A percentile compares a stretch with the other conserved stretches of the same genome.
Evolutionary conservation across 2,329 filamentous ascomycete species (phyloP).

Genomic region (Colletotrichum sublineola): DNA sequence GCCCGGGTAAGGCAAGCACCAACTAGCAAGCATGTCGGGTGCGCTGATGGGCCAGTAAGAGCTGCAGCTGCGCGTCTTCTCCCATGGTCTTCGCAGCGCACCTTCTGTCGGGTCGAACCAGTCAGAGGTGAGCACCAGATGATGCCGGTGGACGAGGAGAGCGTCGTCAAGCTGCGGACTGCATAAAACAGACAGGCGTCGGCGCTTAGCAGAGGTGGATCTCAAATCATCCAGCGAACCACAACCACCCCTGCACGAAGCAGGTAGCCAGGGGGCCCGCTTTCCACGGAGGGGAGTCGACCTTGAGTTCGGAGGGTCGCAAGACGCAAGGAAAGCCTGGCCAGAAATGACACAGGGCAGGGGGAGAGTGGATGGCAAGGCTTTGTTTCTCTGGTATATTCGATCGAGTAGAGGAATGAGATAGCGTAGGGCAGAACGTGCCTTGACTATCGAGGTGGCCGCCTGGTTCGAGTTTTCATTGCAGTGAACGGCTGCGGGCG

Average conservation of each 20-base stretch:
- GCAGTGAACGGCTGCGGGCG: background rate
- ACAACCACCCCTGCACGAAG: constrained; percentile 52
- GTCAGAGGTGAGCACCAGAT: constrained; percentile 48
- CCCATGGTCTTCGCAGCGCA: constrained; percentile 41
- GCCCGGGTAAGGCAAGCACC: constrained; percentile 29
- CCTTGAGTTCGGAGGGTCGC: constrained; percentile 12
- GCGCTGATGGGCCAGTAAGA: constrained; percentile 45
- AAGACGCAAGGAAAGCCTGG: constrained; percentile 21
- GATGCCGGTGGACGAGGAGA: constrained; percentile 48
- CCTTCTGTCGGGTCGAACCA: constrained; percentile 47
- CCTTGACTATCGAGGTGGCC: background rate
- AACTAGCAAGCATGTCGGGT: constrained; percentile 28
- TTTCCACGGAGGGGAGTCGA: background rate
- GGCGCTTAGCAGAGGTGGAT: constrained; percentile 67
- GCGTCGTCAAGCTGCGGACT: constrained; percentile 53
- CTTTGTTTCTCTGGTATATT: background rate
- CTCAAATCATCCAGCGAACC: constrained; percentile 59
- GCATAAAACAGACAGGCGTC: constrained; percentile 65
- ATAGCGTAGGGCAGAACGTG: background rate
- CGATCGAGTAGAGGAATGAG: background rate
- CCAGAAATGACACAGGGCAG: constrained; percentile 8
- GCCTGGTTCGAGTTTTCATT: background rate
- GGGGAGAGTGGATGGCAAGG: background rate
- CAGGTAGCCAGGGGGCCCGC: constrained; percentile 40
- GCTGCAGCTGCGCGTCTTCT: constrained; percentile 56